Evolutionary conservation across 2,329 filamentous ascomycete species (phyloP), one percentile per base, ranked within the genome.

Genomic region (Phaeosphaeria sp.): DNA sequence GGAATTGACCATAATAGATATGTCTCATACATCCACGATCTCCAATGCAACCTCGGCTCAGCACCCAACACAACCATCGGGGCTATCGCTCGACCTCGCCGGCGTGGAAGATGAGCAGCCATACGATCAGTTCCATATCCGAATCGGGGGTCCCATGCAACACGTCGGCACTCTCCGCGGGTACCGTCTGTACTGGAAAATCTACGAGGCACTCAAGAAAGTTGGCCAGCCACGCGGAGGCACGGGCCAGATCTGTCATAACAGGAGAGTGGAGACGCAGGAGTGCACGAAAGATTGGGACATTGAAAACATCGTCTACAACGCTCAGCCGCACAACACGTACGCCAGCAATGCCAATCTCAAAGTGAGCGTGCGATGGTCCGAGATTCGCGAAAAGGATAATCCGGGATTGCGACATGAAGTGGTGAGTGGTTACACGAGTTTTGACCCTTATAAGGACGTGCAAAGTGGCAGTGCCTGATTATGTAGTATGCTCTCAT

Each of bases 401-500:
- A 7, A 27, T 25, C 21, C 45, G 11, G 45, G 45, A 15, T 7
- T 47, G 6, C 21, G 45, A 13, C 5, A 47, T 9, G 13, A 13
- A 25, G 22, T 18, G 2, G 45, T 47, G n/a, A 25, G 45, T 22
- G 6, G 6, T 30, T 30, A 6, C 25, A 30, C 25, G 5, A n/a
- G n/a, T n/a, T n/a, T n/a, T n/a, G n/a, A n/a, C n/a, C n/a, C n/a
- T n/a, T n/a, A n/a, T n/a, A n/a, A n/a, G n/a, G n/a, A n/a, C n/a
- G n/a, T n/a, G n/a, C n/a, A n/a, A n/a, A n/a, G n/a, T n/a, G n/a
- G n/a, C n/a, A n/a, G n/a, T n/a, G n/a, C n/a, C n/a, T n/a, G n/a
- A n/a, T n/a, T n/a, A n/a, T n/a, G n/a, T 17, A 61, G 59, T 57
- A 56, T n/a, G 47, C 51, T 18, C 42, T 55, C 43, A 50, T 47